A percentile compares a stretch with the other conserved stretches of the same genome.
phyloP scores from a whole-genome alignment of 2,329 filamentous ascomycete genomes.

The Xylaria multiplex region DNA sequence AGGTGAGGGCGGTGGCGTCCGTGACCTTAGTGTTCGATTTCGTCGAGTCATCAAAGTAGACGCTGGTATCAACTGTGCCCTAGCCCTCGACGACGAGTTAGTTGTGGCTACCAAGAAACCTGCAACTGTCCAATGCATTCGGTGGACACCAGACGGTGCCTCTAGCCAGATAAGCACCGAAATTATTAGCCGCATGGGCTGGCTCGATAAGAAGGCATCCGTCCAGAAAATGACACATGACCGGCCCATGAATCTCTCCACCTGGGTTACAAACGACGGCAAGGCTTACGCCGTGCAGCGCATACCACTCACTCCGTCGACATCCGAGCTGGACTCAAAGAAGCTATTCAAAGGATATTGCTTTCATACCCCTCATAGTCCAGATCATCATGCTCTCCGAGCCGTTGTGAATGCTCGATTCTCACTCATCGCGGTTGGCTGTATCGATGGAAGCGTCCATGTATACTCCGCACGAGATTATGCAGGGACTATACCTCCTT shows the following conservation, averaged over 20 bases:
- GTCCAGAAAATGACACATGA: slow-evolving; percentile 91
- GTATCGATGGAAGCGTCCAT: slow-evolving; percentile 78
- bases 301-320: slow-evolving; percentile 54
- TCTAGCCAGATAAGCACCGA: slow-evolving; percentile 91
- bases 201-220: slow-evolving; percentile 80
- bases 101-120: slow-evolving; percentile 92
- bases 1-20: slow-evolving; percentile 83
- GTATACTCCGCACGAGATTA: slow-evolving; percentile 97
- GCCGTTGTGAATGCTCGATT: slow-evolving; percentile 94
- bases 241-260: slow-evolving; percentile 92
- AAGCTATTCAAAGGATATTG: slow-evolving; percentile 89
- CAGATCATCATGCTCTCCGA: slow-evolving; percentile 71
- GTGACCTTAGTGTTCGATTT: slow-evolving; percentile 90
- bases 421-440: slow-evolving; percentile 89
- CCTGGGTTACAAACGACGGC: slow-evolving; percentile 91
- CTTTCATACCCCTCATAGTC: slow-evolving; percentile 78
- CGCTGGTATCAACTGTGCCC: slow-evolving; percentile 86
- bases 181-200: slow-evolving; percentile 85
- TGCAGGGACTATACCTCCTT: slow-evolving; percentile 87
- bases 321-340: slow-evolving; percentile 62
- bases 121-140: slow-evolving; percentile 94
- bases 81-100: slow-evolving; percentile 92
- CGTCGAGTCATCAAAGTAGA: slow-evolving; percentile 98
- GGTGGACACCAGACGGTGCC: slow-evolving; percentile 85
- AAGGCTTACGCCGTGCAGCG: slow-evolving; percentile 91